Conservation (phyloP, 2,329 filamentous ascomycete species). For the Pyricularia sp. region DNA sequence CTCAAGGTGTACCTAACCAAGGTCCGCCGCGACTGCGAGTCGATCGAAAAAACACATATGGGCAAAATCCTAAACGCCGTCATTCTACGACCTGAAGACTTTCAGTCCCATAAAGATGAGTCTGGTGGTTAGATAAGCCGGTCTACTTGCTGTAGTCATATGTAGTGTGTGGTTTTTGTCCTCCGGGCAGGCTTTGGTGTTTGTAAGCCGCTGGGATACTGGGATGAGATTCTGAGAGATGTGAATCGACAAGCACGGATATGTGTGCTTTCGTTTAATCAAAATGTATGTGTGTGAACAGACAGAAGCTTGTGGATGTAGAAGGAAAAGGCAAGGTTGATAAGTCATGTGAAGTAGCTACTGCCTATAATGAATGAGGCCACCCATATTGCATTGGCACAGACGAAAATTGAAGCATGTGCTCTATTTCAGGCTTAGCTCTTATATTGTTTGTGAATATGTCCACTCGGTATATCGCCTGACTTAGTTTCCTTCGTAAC, state of each 20-base stretch:
- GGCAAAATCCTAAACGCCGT: slow-evolving; percentile 27
- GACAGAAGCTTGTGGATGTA: neutral
- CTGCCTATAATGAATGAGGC: neutral
- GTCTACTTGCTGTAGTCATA: neutral
- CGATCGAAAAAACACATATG: slow-evolving; percentile 28
- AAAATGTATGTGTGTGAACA: neutral
- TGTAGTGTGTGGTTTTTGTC: neutral
- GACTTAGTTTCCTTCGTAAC: too few relatives aligned
- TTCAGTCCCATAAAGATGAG: neutral
- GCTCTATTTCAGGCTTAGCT: neutral
- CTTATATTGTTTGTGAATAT: too few relatives aligned
- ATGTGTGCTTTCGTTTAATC: neutral
- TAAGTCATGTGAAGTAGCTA: neutral
- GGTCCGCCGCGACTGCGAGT: slow-evolving; percentile 22
- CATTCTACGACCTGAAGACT: neutral
- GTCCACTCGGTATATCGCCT: too few relatives aligned
- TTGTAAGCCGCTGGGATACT: neutral
- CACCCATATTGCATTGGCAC: neutral
- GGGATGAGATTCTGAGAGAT: neutral
- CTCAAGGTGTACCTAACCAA: slow-evolving; percentile 21
- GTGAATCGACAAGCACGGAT: neutral
- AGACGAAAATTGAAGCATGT: neutral
- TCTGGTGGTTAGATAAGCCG: neutral
- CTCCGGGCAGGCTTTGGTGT: neutral
- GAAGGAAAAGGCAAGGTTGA: neutral